Evolutionary conservation across 495 filamentous ascomycete genomes (phyloP), one percentile per base, ranked within the genome.

Genomic region (Collariella sp.): DNA sequence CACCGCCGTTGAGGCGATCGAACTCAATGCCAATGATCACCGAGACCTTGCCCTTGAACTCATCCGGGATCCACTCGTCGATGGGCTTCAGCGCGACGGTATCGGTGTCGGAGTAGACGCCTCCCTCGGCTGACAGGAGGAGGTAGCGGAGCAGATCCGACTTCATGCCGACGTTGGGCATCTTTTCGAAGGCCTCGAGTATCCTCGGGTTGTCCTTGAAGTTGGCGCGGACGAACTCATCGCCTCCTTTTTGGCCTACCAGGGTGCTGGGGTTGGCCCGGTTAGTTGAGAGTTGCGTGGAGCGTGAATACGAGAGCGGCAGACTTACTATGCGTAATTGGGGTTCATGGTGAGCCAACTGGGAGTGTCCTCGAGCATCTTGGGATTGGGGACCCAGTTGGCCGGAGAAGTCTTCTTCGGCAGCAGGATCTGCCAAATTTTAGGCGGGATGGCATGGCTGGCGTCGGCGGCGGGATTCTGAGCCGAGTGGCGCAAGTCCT

Each of bases 111-210:
- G 71, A 72, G 63, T 73, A 82, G 26, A 77, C 56, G 5, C 77
- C 78, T 7, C 78, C 79, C 50, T 79, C 70, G 26, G 65, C 67
- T 20, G 69, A 68, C 18, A 82, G 57, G 11, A 80, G 57, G 40
- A 80, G 63, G 52, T 81, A 80, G 12, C 77, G 75, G 18, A 81
- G 68, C 16, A 81, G 61, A 56, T 81, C 79, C 0, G 76, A 72
- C 33, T 74, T 74, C 31, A 78, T 58, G 51, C 77, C 76, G 0
- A 72, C 67, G 34, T 77, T 72, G 20, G 65, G 59, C 29, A 79
- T 58, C 9, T 54, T 52, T n/a, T 67, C 48, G 54, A 70, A 78
- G 13, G 70, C 60, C 18, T 75, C 60, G 47, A 75, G 57, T 22
- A 79, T 70, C 23, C 73, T 64, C 13, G 72, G 67, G 45, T 69